phyloP scores from a whole-genome alignment of 306 rosid genomes.

The Vachellia collinsii region DNA sequence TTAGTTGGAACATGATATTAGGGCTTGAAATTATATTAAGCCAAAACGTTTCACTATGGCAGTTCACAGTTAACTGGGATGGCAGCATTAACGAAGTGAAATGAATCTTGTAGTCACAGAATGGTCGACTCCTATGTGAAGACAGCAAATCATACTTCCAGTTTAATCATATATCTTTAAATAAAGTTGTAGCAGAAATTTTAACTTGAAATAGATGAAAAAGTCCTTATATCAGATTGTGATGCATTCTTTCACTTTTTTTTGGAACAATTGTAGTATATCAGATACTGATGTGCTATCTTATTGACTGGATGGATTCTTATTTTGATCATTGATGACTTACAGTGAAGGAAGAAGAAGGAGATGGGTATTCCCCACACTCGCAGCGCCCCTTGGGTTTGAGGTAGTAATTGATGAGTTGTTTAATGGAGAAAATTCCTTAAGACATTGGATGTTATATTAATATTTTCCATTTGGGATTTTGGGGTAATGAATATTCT shows the following conservation, averaged over 20 bases:
- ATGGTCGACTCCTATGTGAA: background rate
- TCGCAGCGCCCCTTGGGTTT: constrained; percentile 48
- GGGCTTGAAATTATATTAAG: background rate
- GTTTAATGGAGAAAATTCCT: background rate
- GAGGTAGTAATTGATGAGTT: constrained; percentile 55
- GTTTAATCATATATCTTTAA: background rate
- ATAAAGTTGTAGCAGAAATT: constrained; percentile 6
- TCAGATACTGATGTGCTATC: constrained; percentile 14
- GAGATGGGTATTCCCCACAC: constrained; percentile 86
- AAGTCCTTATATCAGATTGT: constrained; percentile 17
- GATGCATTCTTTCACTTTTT: constrained; percentile 3
- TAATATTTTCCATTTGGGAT: constrained; percentile 4
- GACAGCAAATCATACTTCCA: background rate
- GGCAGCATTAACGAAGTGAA: background rate
- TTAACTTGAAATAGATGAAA: constrained; percentile 4
- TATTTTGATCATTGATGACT: constrained; percentile 39
- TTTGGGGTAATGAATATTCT: constrained; percentile 6
- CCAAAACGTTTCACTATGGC: background rate
- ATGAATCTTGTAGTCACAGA: background rate
- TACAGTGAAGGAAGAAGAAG: constrained; percentile 97
- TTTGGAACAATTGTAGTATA: constrained; percentile 24
- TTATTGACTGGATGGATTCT: constrained; percentile 31
- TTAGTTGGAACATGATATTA: background rate
- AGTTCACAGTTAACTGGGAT: background rate
- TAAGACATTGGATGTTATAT: constrained; percentile 6